A percentile compares a stretch with the other conserved stretches of the same genome.
Conservation (phyloP, 805 yeast species). For the Yarrowia hollandica region DNA sequence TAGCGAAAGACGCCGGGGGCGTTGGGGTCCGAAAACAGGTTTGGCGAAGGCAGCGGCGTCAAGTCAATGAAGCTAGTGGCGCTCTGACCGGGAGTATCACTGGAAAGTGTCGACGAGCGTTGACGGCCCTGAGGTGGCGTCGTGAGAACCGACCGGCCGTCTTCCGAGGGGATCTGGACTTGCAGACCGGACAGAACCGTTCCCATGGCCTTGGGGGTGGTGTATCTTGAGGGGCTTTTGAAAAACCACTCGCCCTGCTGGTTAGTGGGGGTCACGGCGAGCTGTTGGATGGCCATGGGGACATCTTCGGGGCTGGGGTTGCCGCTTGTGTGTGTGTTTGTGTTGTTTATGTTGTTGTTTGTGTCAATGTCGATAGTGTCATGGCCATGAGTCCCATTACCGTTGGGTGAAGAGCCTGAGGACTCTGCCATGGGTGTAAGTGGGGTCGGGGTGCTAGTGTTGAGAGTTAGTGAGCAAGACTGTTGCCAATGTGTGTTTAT, state of each 20-base stretch:
- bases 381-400: background rate
- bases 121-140: constrained; percentile 11
- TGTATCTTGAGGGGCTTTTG: background rate
- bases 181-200: constrained; percentile 3
- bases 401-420: background rate
- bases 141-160: background rate
- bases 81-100: constrained; percentile 1
- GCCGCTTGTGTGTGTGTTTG: background rate
- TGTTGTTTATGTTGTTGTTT: background rate
- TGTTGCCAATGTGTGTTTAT: background rate
- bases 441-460: background rate
- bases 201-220: constrained; percentile 10
- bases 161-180: constrained; percentile 4
- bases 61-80: constrained; percentile 33
- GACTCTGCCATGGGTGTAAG: constrained; percentile 3
- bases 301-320: background rate
- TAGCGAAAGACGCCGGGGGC: constrained; percentile 29
- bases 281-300: constrained; percentile 14
- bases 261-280: constrained; percentile 19
- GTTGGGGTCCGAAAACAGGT: constrained; percentile 32
- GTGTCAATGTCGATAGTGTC: too few species aligned
- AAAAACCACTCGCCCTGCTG: constrained; percentile 21
- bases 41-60: constrained; percentile 36
- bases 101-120: background rate
- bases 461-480: background rate